Evolutionary conservation across 805 yeast genomes (phyloP).

Genomic region (Metschnikowia proteae): DNA sequence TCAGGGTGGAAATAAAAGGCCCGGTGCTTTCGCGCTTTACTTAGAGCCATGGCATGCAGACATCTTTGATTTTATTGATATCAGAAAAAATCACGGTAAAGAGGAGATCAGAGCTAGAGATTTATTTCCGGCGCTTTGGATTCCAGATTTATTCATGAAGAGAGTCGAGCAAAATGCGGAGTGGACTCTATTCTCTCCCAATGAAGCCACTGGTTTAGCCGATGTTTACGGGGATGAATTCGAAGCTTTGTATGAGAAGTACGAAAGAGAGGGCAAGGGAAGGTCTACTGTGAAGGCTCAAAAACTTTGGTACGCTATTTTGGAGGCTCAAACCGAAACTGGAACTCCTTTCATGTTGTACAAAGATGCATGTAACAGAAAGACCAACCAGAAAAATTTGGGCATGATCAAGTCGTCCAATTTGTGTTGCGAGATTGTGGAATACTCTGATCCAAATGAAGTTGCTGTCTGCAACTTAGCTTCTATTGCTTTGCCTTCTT

Average conservation of each 20-base stretch:
- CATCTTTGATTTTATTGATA: conserved; percentile 54
- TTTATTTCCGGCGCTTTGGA: conserved; percentile 61
- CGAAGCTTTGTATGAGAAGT: conserved; percentile 46
- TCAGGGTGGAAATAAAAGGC: conserved; percentile 64
- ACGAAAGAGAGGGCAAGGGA: conserved; percentile 51
- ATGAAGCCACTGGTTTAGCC: conserved; percentile 54
- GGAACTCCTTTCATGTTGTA: conserved; percentile 64
- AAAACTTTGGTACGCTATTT: conserved; percentile 56
- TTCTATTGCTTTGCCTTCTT: conserved; percentile 55
- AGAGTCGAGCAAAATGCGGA: conserved; percentile 53
- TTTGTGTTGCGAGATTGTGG: conserved; percentile 62
- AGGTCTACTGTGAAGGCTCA: conserved; percentile 52
- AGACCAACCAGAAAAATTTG: conserved; percentile 58
- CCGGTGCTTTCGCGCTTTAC: conserved; percentile 61
- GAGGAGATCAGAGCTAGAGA: conserved; percentile 63
- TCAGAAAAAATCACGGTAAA: conserved; percentile 61
- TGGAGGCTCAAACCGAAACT: conserved; percentile 62
- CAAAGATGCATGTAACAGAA: conserved; percentile 58
- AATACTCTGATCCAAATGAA: conserved; percentile 55
- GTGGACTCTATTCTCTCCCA: conserved; percentile 59
- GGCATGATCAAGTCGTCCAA: conserved; percentile 59
- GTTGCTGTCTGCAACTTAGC: conserved; percentile 62
- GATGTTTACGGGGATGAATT: conserved; percentile 57
- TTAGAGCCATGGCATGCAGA: conserved; percentile 65
- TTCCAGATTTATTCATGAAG: conserved; percentile 60